Conservation (phyloP, 768 basidiomycete species). For the Tricholomella constricta region DNA sequence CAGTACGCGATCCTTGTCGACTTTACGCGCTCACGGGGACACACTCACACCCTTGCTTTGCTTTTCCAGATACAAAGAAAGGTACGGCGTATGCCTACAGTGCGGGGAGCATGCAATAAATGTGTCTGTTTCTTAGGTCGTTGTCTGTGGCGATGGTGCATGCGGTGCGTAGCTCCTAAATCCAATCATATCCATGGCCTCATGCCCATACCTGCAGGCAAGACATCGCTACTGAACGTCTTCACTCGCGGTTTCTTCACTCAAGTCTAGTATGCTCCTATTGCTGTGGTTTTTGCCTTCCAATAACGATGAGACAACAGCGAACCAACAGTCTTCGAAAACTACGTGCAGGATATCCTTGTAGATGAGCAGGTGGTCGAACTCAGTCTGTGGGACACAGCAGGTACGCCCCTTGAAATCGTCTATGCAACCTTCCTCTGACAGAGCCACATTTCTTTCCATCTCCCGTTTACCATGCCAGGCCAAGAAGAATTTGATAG, state of each 20-base stretch:
- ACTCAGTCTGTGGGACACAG: constrained; percentile 96
- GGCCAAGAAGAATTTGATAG: constrained; percentile 97
- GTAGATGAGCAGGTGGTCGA: constrained; percentile 90
- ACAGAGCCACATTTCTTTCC: constrained; percentile 14
- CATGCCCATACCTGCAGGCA: constrained; percentile 46
- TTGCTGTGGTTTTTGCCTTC: neutral
- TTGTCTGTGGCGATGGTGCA: constrained; percentile 97
- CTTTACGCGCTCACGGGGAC: neutral
- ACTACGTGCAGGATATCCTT: constrained; percentile 88
- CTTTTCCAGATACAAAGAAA: constrained; percentile 50
- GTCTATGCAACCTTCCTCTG: constrained; percentile 27
- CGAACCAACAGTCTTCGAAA: constrained; percentile 96
- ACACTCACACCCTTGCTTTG: neutral
- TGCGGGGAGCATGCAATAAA: constrained; percentile 3
- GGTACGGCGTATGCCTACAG: constrained; percentile 26
- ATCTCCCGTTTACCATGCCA: constrained; percentile 31
- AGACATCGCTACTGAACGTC: constrained; percentile 85
- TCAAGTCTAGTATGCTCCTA: constrained; percentile 76
- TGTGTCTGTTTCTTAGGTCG: constrained; percentile 42
- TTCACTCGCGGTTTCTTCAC: constrained; percentile 93
- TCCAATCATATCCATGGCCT: constrained; percentile 3
- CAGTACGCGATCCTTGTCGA: constrained; percentile 36
- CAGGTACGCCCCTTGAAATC: constrained; percentile 56
- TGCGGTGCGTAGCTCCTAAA: constrained; percentile 60
- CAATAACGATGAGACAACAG: constrained; percentile 36